Evolutionary conservation across 2,329 filamentous ascomycete species (phyloP).

Genomic region (Apiospora phragmitis): DNA sequence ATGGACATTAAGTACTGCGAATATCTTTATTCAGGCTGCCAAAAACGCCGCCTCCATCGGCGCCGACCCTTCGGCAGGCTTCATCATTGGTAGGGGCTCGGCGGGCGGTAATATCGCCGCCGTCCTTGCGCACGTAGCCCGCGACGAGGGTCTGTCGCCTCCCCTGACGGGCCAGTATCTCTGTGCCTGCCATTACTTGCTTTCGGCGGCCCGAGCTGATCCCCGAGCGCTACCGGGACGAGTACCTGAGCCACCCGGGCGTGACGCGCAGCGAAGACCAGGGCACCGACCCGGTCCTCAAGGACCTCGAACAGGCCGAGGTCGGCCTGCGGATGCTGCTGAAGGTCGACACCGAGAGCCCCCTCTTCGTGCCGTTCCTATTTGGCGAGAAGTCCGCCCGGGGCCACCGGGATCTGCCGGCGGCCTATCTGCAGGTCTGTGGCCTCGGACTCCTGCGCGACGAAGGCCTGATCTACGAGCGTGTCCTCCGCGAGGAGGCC

Average conservation of each 20-base stretch:
- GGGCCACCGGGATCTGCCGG: constrained; percentile 38
- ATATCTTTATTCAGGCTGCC: constrained; percentile 23
- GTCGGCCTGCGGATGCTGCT: constrained; percentile 10
- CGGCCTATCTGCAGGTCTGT: constrained; percentile 50
- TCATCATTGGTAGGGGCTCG: constrained; percentile 28
- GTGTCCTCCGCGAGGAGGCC: constrained; percentile 42
- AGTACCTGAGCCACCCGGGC: constrained; percentile 27
- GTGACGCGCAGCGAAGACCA: constrained; percentile 19
- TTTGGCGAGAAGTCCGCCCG: constrained; percentile 17
- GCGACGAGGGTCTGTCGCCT: constrained; percentile 40
- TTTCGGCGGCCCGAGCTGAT: constrained; percentile 20
- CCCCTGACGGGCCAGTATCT: constrained; percentile 48
- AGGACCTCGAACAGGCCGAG: constrained; percentile 8
- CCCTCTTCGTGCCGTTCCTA: constrained; percentile 22
- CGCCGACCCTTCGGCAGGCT: constrained; percentile 35
- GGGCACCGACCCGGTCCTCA: constrained; percentile 23
- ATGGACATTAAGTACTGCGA: background rate
- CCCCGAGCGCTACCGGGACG: constrained; percentile 24
- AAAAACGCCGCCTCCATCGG: constrained; percentile 39
- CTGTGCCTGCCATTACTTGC: constrained; percentile 37
- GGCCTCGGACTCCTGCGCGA: constrained; percentile 53
- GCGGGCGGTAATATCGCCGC: constrained; percentile 44
- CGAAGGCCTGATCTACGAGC: constrained; percentile 53
- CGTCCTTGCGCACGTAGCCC: constrained; percentile 38
- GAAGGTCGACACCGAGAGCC: constrained; percentile 16